These are phyloP conservation scores for Xylariaceae sp. DNA, from an alignment of 2,329 filamentous ascomycete genomes.

Conservation along the genomic window DNA sequence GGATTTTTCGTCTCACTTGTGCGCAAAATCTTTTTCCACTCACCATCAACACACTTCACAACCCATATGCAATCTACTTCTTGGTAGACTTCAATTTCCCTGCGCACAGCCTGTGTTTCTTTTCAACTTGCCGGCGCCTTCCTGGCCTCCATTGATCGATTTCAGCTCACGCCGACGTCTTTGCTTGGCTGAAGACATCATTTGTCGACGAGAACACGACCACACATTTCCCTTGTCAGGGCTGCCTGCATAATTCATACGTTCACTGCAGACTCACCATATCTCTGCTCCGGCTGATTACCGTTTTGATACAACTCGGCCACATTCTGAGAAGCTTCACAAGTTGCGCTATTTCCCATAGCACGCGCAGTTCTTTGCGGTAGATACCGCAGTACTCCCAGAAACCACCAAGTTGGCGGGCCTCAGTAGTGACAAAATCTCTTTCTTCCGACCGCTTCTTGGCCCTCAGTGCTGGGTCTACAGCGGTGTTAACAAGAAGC, in stretches of 20 bases:
- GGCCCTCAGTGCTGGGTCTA: slow-evolving; percentile 94
- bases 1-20: no score
- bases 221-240: neutral
- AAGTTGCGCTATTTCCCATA: slow-evolving; percentile 33
- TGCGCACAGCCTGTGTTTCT: neutral
- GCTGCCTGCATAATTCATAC: neutral
- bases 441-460: slow-evolving; percentile 84
- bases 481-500: slow-evolving; percentile 94
- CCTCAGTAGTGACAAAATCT: slow-evolving; percentile 70
- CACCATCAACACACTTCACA: neutral
- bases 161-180: neutral
- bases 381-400: slow-evolving; percentile 29
- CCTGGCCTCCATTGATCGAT: neutral
- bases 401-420: slow-evolving; percentile 90
- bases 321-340: slow-evolving; percentile 10
- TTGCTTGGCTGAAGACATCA: neutral
- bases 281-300: neutral
- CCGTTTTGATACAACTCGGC: slow-evolving; percentile 3
- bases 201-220: neutral
- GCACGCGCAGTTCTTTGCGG: slow-evolving; percentile 28
- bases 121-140: neutral
- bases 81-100: neutral
- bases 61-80: slow-evolving; percentile 2
- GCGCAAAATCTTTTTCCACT: no score
- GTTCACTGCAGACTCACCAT: neutral